These are phyloP conservation scores for Fusarium sp. DNA, from an alignment of 2,329 filamentous ascomycete genomes.

Conservation along the genomic window DNA sequence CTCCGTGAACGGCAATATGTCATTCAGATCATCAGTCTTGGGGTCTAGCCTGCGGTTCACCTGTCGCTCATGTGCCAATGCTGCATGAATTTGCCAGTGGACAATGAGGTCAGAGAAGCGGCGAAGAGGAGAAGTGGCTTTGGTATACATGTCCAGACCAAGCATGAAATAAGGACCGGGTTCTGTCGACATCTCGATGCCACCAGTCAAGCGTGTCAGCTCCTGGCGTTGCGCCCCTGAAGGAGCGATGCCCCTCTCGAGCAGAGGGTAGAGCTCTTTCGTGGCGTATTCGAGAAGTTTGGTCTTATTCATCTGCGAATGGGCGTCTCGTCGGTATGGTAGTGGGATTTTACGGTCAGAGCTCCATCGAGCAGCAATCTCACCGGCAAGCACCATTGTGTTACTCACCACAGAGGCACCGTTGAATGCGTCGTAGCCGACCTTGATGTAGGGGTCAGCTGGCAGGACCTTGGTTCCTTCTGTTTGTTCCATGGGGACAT, in stretches of 20 bases:
- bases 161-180: constrained; percentile 66
- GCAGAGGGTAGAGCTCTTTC: constrained; percentile 47
- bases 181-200: constrained; percentile 60
- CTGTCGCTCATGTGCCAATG: constrained; percentile 58
- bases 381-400: constrained; percentile 69
- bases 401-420: constrained; percentile 50
- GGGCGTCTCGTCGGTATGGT: constrained; percentile 64
- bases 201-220: constrained; percentile 52
- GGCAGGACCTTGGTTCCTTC: constrained; percentile 41
- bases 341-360: constrained; percentile 64
- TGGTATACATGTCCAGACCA: constrained; percentile 68
- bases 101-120: constrained; percentile 70
- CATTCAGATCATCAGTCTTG: constrained; percentile 41
- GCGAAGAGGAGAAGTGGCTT: constrained; percentile 72
- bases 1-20: constrained; percentile 58
- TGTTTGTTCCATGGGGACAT: constrained; percentile 35
- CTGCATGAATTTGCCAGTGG: constrained; percentile 73
- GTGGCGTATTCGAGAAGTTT: constrained; percentile 50
- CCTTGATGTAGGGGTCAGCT: constrained; percentile 62
- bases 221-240: constrained; percentile 44
- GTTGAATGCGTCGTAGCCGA: constrained; percentile 44
- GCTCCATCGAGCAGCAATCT: constrained; percentile 70
- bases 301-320: constrained; percentile 49
- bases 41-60: constrained; percentile 39
- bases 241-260: constrained; percentile 46